Conservation (phyloP, 1,284 basidiomycete species). For the Cryptococcus floricola region DNA sequence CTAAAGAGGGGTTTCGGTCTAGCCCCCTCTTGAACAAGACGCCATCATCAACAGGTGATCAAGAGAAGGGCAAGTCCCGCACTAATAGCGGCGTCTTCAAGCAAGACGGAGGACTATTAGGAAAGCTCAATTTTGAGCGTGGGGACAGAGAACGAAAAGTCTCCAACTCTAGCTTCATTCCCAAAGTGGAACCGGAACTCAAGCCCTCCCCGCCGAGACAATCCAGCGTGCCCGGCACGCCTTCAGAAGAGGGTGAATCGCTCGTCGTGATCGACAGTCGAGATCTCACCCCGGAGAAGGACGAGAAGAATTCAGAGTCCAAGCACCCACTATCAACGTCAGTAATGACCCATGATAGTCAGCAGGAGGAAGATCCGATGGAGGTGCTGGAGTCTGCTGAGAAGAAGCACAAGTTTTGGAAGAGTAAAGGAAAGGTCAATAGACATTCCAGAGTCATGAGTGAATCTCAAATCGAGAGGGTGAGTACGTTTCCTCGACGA, state of each 20-base stretch:
- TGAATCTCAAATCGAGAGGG: slow-evolving; percentile 9
- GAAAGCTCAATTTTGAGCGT: slow-evolving; percentile 22
- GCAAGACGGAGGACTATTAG: slow-evolving; percentile 28
- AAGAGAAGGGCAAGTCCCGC: too few species aligned
- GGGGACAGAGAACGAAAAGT: not conserved
- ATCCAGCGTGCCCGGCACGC: not conserved
- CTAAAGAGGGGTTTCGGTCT: too few species aligned
- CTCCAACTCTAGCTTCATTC: not conserved
- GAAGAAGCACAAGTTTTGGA: slow-evolving; percentile 30
- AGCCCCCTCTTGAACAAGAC: too few species aligned
- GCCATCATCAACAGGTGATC: too few species aligned
- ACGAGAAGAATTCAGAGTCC: not conserved
- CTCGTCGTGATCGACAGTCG: slow-evolving; percentile 2
- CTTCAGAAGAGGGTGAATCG: slow-evolving; percentile 1
- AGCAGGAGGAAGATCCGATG: slow-evolving; percentile 12
- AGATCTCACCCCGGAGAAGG: not conserved
- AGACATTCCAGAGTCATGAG: slow-evolving; percentile 14
- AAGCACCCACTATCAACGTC: too few species aligned
- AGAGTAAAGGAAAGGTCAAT: slow-evolving; percentile 15
- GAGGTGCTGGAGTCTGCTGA: slow-evolving; percentile 22
- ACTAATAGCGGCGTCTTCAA: slow-evolving; percentile 6
- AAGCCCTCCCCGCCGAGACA: too few species aligned
- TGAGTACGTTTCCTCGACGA: not conserved
- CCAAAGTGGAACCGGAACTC: not conserved
- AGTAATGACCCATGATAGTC: not conserved